These are phyloP conservation scores for Leucosporidium yakuticum DNA, from an alignment of 768 basidiomycete genomes.

Conservation along the genomic window DNA sequence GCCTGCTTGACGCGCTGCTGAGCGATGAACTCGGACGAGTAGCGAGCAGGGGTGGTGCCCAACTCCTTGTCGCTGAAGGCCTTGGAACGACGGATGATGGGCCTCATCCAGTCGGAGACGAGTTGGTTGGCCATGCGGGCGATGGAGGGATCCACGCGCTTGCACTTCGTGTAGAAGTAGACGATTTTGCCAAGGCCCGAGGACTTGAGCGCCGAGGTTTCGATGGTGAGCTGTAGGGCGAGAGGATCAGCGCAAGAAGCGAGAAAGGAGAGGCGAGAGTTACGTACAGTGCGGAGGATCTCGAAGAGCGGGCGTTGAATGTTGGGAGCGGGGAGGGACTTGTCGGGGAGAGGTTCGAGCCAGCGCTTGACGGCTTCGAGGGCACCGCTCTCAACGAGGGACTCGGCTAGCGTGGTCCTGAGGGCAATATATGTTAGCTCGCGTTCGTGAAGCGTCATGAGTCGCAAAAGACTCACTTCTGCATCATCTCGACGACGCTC, in stretches of 20 bases:
- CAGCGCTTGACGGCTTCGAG: conserved; percentile 80
- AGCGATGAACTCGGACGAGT: conserved; percentile 58
- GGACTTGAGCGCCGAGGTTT: conserved; percentile 81
- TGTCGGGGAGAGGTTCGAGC: conserved; percentile 91
- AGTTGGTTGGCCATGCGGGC: conserved; percentile 75
- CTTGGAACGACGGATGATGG: conserved; percentile 72
- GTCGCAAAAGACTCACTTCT: conserved; percentile 55
- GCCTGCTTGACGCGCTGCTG: conserved; percentile 39
- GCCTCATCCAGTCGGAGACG: conserved; percentile 68
- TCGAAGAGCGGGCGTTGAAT: conserved; percentile 89
- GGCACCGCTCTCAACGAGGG: conserved; percentile 91
- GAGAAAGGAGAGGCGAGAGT: background rate
- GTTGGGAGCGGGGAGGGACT: conserved; percentile 86
- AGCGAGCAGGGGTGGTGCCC: conserved; percentile 45
- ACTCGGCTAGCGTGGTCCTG: conserved; percentile 77
- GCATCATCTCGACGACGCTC: conserved; percentile 85
- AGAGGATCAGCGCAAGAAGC: background rate
- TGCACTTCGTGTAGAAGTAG: conserved; percentile 93
- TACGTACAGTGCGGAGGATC: conserved; percentile 57
- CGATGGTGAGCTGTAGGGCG: conserved; percentile 69
- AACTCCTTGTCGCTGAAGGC: conserved; percentile 51
- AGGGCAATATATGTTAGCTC: background rate
- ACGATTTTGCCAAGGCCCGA: conserved; percentile 81
- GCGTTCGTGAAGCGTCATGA: background rate
- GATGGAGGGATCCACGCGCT: conserved; percentile 75